Percentiles rank a stretch among this genome's conserved stretches.
Conservation (phyloP, 352 stramenopile genomes). For the Globisporangium emineosum region DNA sequence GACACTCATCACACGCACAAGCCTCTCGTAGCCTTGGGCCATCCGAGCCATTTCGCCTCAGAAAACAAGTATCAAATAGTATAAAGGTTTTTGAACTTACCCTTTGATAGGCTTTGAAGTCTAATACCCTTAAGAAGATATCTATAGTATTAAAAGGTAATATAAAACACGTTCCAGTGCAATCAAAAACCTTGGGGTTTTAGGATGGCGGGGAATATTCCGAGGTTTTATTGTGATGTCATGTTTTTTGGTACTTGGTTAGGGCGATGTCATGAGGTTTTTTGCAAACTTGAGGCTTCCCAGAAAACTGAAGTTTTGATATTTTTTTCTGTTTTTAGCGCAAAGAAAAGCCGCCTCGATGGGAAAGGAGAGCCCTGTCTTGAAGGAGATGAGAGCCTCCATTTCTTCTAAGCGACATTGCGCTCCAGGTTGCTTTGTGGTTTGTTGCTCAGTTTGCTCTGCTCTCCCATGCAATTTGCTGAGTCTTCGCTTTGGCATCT, state of each 20-base stretch:
- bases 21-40: too few relatives aligned
- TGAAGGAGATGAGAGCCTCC: background rate
- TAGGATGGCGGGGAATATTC: too few relatives aligned
- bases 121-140: too few relatives aligned
- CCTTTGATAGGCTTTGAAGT: too few relatives aligned
- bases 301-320: constrained; percentile 13
- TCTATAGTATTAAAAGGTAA: too few relatives aligned
- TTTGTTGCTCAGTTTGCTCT: background rate
- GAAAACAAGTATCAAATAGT: too few relatives aligned
- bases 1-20: too few relatives aligned
- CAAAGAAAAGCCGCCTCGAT: background rate
- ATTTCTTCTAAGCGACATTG: background rate
- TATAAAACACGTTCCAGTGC: too few relatives aligned
- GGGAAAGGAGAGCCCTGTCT: background rate
- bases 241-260: too few relatives aligned
- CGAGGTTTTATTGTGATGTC: constrained; percentile 11
- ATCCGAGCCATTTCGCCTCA: too few relatives aligned
- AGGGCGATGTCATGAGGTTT: constrained; percentile 12
- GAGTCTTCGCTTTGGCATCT: background rate
- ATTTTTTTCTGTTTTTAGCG: constrained; percentile 10
- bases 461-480: too few relatives aligned
- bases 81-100: too few relatives aligned
- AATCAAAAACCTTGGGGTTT: constrained; percentile 1
- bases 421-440: background rate
- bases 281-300: background rate